phyloP scores from a whole-genome alignment of 108 stramenopile genomes.

The Cyclostephanos invisitatus region DNA sequence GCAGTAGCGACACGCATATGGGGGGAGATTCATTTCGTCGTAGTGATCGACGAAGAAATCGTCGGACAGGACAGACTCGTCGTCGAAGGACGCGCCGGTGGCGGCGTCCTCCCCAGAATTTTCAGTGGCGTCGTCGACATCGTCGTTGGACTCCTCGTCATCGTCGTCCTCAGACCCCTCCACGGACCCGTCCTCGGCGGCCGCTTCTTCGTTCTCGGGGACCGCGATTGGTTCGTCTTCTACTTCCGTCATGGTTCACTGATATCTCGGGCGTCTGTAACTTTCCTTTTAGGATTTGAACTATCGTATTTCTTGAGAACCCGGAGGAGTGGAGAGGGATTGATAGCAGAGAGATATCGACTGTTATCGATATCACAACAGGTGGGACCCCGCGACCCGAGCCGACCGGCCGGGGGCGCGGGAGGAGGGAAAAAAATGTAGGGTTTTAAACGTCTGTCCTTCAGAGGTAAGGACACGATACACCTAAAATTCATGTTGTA shows the following conservation, averaged over 20 bases:
- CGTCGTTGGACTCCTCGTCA: constrained; percentile 44
- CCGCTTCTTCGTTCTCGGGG: constrained; percentile 10
- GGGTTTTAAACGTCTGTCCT: too few relatives aligned
- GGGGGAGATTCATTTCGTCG: constrained; percentile 78
- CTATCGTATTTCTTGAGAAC: too few relatives aligned
- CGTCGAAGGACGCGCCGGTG: constrained; percentile 30
- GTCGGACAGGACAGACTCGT: constrained; percentile 43
- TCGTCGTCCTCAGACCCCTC: constrained; percentile 43
- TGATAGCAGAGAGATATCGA: too few relatives aligned
- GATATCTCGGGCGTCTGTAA: not conserved
- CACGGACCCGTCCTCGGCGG: constrained; percentile 13
- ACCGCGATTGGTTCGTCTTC: constrained; percentile 1
- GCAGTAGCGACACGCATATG: constrained; percentile 94
- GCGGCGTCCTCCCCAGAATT: constrained; percentile 45
- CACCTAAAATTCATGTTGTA: too few relatives aligned
- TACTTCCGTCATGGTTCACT: constrained; percentile 18
- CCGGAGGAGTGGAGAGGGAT: too few relatives aligned
- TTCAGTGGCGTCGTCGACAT: constrained; percentile 18
- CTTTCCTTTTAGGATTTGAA: not conserved
- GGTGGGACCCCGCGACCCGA: too few relatives aligned
- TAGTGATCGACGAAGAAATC: constrained; percentile 75
- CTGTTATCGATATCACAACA: too few relatives aligned
- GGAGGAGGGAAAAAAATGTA: too few relatives aligned
- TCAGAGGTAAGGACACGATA: too few relatives aligned
- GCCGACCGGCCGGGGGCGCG: too few relatives aligned